phyloP scores from a whole-genome alignment of 1,139 yeast genomes.

The Petasospora fabianii region DNA sequence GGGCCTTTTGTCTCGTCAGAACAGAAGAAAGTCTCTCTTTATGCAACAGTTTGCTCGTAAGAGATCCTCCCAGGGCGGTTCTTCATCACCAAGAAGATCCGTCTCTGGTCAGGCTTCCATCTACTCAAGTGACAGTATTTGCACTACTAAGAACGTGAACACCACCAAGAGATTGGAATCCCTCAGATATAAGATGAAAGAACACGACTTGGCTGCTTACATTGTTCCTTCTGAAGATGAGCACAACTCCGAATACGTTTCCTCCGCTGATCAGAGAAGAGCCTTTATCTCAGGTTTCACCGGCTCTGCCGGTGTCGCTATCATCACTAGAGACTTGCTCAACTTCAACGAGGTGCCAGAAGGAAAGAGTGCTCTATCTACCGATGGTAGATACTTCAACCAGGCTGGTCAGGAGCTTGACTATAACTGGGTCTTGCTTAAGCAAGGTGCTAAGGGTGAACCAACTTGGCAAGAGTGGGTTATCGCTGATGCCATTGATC shows the following conservation, averaged over 20 bases:
- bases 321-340: constrained; percentile 66
- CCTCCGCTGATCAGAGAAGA: constrained; percentile 76
- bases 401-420: constrained; percentile 90
- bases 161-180: constrained; percentile 57
- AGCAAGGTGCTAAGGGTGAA: constrained; percentile 70
- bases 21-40: constrained; percentile 49
- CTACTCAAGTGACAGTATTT: constrained; percentile 36
- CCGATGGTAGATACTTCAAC: constrained; percentile 92
- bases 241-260: constrained; percentile 89
- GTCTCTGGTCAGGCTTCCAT: constrained; percentile 30
- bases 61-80: constrained; percentile 10
- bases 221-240: constrained; percentile 90
- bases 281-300: constrained; percentile 85
- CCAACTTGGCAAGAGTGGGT: constrained; percentile 92
- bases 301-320: constrained; percentile 94
- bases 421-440: constrained; percentile 80
- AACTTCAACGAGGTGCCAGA: constrained; percentile 37
- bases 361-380: constrained; percentile 71
- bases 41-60: constrained; percentile 39
- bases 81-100: constrained; percentile 22
- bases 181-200: constrained; percentile 64
- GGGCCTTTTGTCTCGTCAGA: constrained; percentile 65
- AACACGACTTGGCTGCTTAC: constrained; percentile 67
- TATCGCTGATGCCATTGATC: constrained; percentile 56
- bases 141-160: constrained; percentile 43